Evolutionary conservation across 192 early-diverging fungal genomes (phyloP).

Genomic region (Pecoramyces ruminantium): DNA sequence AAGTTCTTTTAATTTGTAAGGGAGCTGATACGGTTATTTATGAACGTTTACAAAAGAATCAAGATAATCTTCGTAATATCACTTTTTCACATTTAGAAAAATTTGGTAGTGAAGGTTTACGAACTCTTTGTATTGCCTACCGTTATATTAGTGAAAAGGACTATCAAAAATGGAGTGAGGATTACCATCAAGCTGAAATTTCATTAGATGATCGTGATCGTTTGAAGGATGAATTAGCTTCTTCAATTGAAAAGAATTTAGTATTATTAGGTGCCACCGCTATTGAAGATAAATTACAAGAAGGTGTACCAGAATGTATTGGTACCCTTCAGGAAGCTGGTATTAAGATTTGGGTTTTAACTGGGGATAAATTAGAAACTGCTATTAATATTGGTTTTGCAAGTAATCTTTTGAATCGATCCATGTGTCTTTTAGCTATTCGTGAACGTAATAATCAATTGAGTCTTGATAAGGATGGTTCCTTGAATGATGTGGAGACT

Average conservation of each 20-base stretch:
- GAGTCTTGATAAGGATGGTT: constrained; percentile 7
- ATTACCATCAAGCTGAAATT: constrained; percentile 54
- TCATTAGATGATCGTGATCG: constrained; percentile 64
- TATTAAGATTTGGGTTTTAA: constrained; percentile 92
- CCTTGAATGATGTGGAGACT: background rate
- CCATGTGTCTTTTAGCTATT: constrained; percentile 73
- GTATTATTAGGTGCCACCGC: constrained; percentile 87
- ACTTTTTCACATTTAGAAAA: constrained; percentile 62
- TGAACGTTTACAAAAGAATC: constrained; percentile 53
- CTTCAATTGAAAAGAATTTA: constrained; percentile 61
- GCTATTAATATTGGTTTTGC: constrained; percentile 96
- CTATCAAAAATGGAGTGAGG: constrained; percentile 48
- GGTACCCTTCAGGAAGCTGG: constrained; percentile 64
- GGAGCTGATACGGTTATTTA: constrained; percentile 92
- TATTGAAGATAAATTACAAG: constrained; percentile 93
- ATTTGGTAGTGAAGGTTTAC: constrained; percentile 59
- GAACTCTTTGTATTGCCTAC: constrained; percentile 77
- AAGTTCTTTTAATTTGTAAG: constrained; percentile 71
- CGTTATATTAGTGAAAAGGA: constrained; percentile 50
- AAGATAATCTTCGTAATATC: constrained; percentile 45
- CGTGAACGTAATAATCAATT: background rate
- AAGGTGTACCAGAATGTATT: constrained; percentile 91
- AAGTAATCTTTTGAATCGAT: constrained; percentile 67
- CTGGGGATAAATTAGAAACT: constrained; percentile 93
- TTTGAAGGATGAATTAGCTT: constrained; percentile 57